Evolutionary conservation across 139 green algal genomes (phyloP), one percentile per base, ranked within the genome.

Genomic region (Chlorella sp.): DNA sequence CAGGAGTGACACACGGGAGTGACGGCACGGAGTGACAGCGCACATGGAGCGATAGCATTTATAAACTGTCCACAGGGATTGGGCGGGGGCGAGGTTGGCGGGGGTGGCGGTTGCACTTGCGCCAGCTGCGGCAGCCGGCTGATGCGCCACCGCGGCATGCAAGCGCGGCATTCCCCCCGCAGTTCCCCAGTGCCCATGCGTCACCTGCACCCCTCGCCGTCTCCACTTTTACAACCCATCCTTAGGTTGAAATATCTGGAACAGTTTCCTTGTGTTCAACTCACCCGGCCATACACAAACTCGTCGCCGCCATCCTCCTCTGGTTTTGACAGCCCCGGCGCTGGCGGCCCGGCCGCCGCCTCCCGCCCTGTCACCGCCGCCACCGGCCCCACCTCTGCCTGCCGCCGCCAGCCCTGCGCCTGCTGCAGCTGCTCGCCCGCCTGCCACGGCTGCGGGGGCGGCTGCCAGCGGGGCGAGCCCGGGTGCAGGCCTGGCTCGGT

Each of bases 401-500:
- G 13, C 51, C 51, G 41, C 34, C 41, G 24, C 38, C 70, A 1
- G 70, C 40, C 20, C 40, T n/a, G 16, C 40, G 30, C 22, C 70
- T 30, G 70, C 70, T 26, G 70, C 70, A 36, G 67, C 34, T 30
- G 20, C 24, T 2, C 67, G 34, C 34, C 22, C 70, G 28, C 40
- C 72, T 34, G 26, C 72, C 26, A 30, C 28, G 22, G 9, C 26
- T 38, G 41, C 1, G 8, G 41, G 26, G 22, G 44, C 43, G 7
- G 32, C 30, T 26, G 4, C 30, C 26, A 32, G 43, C 30, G 8
- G 1, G 30, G 11, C 30, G 43, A 72, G 76, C 76, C 76, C 16
- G 76, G 76, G 54, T 82, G 76, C 76, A 82, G 76, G 0, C 76
- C 76, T 0, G 54, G 30, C 2, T 82, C 24, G 5, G 34, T 82